Base-by-base conservation (phyloP, 768 basidiomycete genomes). In the Leccinum fibrillosum region DNA sequence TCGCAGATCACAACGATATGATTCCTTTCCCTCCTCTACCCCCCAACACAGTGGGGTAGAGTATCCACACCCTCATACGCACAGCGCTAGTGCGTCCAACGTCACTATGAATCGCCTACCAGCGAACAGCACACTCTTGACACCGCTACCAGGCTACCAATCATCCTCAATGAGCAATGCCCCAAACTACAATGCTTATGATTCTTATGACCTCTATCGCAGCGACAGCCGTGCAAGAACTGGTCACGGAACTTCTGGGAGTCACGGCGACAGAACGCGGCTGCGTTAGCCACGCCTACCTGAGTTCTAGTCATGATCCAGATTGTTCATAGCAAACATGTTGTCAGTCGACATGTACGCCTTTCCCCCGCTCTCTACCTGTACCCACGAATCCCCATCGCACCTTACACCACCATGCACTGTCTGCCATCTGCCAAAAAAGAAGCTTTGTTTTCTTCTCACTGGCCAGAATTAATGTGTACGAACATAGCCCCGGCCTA, bases 61-160 rank as follows among this genome's bases (percentile, higher is more conserved):
- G 26, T 66, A 69, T 53, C 48, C 67, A 58, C 70, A 59, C 56
- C 59, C 64, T 59, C 74, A 70, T 60, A 60, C 64, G 49, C 72
- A 57, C 55, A 64, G 52, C 62, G 52, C 57, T 56, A 61, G 64
- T 56, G n/a, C 58, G 25, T 56, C 63, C 48, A 55, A 52, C 49
- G 35, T 68, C 9, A 55, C 59, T 26, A 60, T 74, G 54, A 74
- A 67, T 61, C 78, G 85, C 45, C 76, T 89, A 28, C 82, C 86
- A 17, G 74, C 82, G 30, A 81, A 84, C 65, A 88, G 85, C 71
- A 89, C 85, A 25, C 77, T 90, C 54, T 75, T 90, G 60, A 89
- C 88, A 32, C 86, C 89, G n/a, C 76, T 88, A 19, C 78, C 83
- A 4, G 81, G 84, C 21, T 87, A 86, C 64, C 78, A 80, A 59